phyloP scores from a whole-genome alignment of 2,329 filamentous ascomycete genomes.

The Elsinoe ampelina region DNA sequence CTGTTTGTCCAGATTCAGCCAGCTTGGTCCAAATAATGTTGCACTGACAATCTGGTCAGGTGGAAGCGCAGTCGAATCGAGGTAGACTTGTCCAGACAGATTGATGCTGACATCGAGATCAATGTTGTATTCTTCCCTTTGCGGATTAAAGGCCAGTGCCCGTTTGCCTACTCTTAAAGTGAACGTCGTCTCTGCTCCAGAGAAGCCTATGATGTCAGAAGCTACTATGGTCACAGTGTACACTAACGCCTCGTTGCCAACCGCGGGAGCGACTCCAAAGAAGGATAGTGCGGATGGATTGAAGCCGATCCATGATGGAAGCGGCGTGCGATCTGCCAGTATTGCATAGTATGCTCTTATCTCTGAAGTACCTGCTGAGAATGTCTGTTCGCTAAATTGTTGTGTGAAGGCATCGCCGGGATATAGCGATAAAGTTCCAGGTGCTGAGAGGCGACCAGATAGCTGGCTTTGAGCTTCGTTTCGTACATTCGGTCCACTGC shows the following conservation, averaged over 20 bases:
- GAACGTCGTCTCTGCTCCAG: slow-evolving; percentile 56
- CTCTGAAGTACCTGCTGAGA: slow-evolving; percentile 41
- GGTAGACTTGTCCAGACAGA: slow-evolving; percentile 3
- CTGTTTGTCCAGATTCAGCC: slow-evolving; percentile 57
- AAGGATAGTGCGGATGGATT: slow-evolving; percentile 56
- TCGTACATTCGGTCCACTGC: slow-evolving; percentile 44
- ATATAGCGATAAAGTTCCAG: slow-evolving; percentile 44
- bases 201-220: slow-evolving; percentile 71
- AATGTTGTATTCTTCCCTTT: slow-evolving; percentile 48
- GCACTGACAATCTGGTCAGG: neutral
- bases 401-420: slow-evolving; percentile 30
- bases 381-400: slow-evolving; percentile 46
- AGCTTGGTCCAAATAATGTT: slow-evolving; percentile 38
- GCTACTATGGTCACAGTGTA: slow-evolving; percentile 67
- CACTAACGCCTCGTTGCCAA: slow-evolving; percentile 58
- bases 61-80: neutral
- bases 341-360: slow-evolving; percentile 66
- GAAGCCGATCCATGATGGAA: slow-evolving; percentile 80
- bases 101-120: slow-evolving; percentile 34
- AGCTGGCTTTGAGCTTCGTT: slow-evolving; percentile 53
- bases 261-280: slow-evolving; percentile 58
- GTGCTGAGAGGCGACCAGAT: slow-evolving; percentile 44
- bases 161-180: slow-evolving; percentile 63
- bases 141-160: slow-evolving; percentile 55
- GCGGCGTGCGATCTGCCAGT: slow-evolving; percentile 65